A percentile compares a stretch with the other conserved stretches of the same genome.
These are phyloP conservation scores for Solidago caesia DNA, from an alignment of 129 eudicot genomes.

Conservation along the genomic window DNA sequence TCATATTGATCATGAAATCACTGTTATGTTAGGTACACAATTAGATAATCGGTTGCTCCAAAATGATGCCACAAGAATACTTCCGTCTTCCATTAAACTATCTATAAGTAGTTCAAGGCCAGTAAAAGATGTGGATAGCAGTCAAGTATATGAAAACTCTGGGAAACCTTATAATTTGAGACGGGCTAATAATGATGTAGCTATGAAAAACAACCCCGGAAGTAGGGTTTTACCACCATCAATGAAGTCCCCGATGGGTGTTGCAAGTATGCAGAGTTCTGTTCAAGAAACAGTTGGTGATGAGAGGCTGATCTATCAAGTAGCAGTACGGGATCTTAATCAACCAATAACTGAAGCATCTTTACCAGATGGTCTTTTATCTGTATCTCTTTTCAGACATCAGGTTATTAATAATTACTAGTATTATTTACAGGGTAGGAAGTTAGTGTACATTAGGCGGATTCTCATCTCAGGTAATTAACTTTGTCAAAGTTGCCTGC, in stretches of 20 bases:
- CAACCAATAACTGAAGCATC: not conserved
- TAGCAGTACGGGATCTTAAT: conserved; percentile 68
- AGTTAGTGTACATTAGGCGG: too few species aligned
- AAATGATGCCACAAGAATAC: conserved; percentile 44
- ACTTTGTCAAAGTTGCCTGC: too few species aligned
- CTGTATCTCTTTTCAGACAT: conserved; percentile 83
- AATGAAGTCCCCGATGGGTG: conserved; percentile 26
- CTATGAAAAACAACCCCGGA: conserved; percentile 38
- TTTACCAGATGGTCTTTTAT: conserved; percentile 65
- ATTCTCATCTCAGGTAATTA: too few species aligned
- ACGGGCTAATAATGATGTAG: conserved; percentile 34
- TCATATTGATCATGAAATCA: not conserved
- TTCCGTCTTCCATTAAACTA: conserved; percentile 50
- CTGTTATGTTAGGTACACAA: conserved; percentile 21
- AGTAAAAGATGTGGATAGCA: conserved; percentile 33
- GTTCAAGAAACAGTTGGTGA: conserved; percentile 54
- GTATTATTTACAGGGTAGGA: too few species aligned
- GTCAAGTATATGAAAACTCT: conserved; percentile 38
- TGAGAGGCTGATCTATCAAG: conserved; percentile 69
- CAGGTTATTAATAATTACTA: conserved; percentile 51
- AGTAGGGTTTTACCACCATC: conserved; percentile 45
- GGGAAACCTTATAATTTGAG: conserved; percentile 29
- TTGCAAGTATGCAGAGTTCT: conserved; percentile 36
- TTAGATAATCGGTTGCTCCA: conserved; percentile 22
- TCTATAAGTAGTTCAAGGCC: conserved; percentile 33